Evolutionary conservation across 1,139 yeast genomes (phyloP).

Genomic region (Diutina pseudorugosa): DNA sequence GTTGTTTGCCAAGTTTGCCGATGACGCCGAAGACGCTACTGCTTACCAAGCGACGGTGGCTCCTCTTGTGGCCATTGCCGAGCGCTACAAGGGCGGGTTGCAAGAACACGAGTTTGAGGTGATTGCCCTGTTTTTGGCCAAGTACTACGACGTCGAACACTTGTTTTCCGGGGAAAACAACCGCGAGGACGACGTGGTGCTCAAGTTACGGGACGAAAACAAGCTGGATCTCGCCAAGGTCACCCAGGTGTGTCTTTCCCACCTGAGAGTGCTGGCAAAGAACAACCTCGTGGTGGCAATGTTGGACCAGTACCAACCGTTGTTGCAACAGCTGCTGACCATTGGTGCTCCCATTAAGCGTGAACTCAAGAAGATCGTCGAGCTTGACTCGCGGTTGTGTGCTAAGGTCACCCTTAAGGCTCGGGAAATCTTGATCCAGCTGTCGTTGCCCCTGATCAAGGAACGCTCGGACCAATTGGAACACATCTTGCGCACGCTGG

Average conservation of each 20-base stretch:
- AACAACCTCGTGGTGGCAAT: slow-evolving; percentile 83
- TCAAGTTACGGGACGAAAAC: slow-evolving; percentile 78
- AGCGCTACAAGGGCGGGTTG: slow-evolving; percentile 62
- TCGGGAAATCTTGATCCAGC: slow-evolving; percentile 89
- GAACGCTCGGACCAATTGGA: slow-evolving; percentile 97
- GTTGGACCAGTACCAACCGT: slow-evolving; percentile 67
- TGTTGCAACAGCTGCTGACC: slow-evolving; percentile 53
- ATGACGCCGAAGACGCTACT: slow-evolving; percentile 32
- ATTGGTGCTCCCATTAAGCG: slow-evolving; percentile 62
- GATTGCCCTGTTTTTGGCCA: slow-evolving; percentile 54
- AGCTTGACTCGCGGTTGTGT: slow-evolving; percentile 77
- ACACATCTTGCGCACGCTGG: slow-evolving; percentile 86
- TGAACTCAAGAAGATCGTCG: slow-evolving; percentile 67
- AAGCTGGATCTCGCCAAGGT: slow-evolving; percentile 68
- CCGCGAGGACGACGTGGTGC: slow-evolving; percentile 79
- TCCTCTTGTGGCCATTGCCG: slow-evolving; percentile 65
- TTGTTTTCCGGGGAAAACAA: slow-evolving; percentile 63
- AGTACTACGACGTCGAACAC: slow-evolving; percentile 67
- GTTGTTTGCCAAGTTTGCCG: slow-evolving; percentile 43
- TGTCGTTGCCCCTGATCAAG: slow-evolving; percentile 89
- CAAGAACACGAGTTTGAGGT: slow-evolving; percentile 74
- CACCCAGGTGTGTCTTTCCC: slow-evolving; percentile 65
- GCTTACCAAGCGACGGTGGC: slow-evolving; percentile 45
- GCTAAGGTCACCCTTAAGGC: slow-evolving; percentile 95
- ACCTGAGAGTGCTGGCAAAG: slow-evolving; percentile 87